Evolutionary conservation across 1,284 basidiomycete species (phyloP), one percentile per base, ranked within the genome.

Genomic region (Boletus smithii): DNA sequence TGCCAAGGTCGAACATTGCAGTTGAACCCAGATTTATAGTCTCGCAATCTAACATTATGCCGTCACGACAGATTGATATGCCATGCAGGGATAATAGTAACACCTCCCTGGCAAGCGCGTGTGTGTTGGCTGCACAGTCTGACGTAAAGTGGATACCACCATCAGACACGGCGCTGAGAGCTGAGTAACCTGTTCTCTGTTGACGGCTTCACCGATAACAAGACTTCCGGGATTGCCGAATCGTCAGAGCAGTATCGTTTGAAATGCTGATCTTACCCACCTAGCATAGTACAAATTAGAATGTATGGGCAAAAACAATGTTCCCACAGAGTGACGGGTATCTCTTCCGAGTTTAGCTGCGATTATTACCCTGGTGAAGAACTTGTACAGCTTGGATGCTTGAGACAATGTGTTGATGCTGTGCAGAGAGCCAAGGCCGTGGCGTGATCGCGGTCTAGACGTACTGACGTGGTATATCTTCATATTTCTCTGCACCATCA

Each of bases 1-100:
- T 22, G 26, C 16, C n/a, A 14, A 29, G 26, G 24, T 23, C 5
- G 22, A n/a, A 29, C 27, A 36, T 18, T 40, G 8, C 5, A 18
- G 18, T 22, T 4, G 14, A 24, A 7, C 18, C 32, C 10, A 23
- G 32, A 38, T 55, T 48, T 55, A 57, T 59, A 54, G 17, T 27
- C 33, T 34, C 23, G 18, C 31, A 34, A 6, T 32, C 14, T 29
- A 26, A 20, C n/a, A 40, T 22, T 22, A 42, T 57, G 39, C 37
- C 18, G 40, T 36, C 39, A 50, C 32, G 14, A 20, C 13, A 8
- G 7, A 11, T 11, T 2, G 10, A 18, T 26, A 23, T 26, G 5
- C 24, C 33, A 17, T 26, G 30, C n/a, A 9, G 35, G 40, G 20
- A 27, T 17, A 8, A 33, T 8, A 3, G 8, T 24, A 24, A 24